phyloP scores from a whole-genome alignment of 768 basidiomycete genomes.

The Agaricus sinodeliciosus region DNA sequence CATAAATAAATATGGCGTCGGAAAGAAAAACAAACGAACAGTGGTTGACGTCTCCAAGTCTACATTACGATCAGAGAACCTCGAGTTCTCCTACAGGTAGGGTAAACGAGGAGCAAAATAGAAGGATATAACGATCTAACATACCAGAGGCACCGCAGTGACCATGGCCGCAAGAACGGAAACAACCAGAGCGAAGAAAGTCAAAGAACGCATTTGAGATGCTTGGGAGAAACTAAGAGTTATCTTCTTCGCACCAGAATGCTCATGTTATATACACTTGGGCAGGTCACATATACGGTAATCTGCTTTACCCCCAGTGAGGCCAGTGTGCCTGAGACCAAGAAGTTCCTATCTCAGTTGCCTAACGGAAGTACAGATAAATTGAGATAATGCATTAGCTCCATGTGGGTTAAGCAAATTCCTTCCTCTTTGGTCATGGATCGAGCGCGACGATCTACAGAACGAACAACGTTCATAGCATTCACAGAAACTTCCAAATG shows the following conservation, averaged over 20 bases:
- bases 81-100: neutral
- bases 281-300: neutral
- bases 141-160: conserved; percentile 3
- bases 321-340: conserved; percentile 8
- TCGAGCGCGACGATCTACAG: conserved; percentile 4
- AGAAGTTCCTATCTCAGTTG: conserved; percentile 7
- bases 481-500: no score
- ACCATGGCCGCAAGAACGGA: neutral
- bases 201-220: conserved; percentile 1
- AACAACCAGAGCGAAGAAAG: conserved; percentile 1
- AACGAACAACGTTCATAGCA: neutral
- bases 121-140: neutral
- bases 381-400: conserved; percentile 3
- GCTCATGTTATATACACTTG: conserved; percentile 6
- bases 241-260: neutral
- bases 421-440: neutral
- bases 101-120: neutral
- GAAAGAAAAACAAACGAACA: neutral
- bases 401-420: conserved; percentile 3
- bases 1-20: neutral
- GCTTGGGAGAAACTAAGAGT: neutral
- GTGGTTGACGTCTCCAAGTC: neutral
- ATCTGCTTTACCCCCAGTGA: neutral
- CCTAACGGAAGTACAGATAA: conserved; percentile 1
- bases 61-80: neutral